Evolutionary conservation across 1,284 basidiomycete genomes (phyloP).

Genomic region (Cutaneotrichosporon cutaneum): DNA sequence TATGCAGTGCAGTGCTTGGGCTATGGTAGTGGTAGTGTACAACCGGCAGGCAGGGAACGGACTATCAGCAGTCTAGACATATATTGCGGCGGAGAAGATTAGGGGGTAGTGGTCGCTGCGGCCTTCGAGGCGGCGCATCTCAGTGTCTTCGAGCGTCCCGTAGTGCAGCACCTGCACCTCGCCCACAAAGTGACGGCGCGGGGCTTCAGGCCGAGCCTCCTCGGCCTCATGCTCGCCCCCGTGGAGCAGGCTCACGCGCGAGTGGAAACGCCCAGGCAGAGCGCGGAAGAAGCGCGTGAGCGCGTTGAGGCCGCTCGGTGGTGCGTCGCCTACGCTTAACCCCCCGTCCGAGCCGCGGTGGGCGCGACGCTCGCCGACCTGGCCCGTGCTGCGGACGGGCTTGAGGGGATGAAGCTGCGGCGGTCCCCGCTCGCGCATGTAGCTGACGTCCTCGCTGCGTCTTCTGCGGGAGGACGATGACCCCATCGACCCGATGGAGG

Average conservation of each 20-base stretch:
- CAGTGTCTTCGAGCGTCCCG: slow-evolving; percentile 52
- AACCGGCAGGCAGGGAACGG: not conserved
- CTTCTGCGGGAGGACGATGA: not conserved
- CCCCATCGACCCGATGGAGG: not conserved
- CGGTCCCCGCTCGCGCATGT: not conserved
- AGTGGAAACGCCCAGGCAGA: slow-evolving; percentile 39
- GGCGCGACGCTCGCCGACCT: not conserved
- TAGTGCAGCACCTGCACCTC: slow-evolving; percentile 53
- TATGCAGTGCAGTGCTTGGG: slow-evolving; percentile 1
- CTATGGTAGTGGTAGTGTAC: not conserved
- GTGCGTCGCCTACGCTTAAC: not conserved
- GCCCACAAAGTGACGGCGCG: slow-evolving; percentile 37
- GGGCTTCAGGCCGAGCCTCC: not conserved
- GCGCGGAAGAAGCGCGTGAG: slow-evolving; percentile 41
- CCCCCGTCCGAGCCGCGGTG: slow-evolving; percentile 7
- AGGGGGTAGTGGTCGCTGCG: slow-evolving; percentile 51
- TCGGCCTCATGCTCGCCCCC: slow-evolving; percentile 1
- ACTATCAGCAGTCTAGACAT: slow-evolving; percentile 26
- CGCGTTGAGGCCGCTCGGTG: not conserved
- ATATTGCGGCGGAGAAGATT: slow-evolving; percentile 51
- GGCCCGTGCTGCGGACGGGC: not conserved
- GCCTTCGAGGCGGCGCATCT: slow-evolving; percentile 51
- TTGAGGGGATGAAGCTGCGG: not conserved
- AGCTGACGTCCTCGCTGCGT: not conserved
- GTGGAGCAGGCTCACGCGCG: slow-evolving; percentile 18